Conservation (phyloP, 768 basidiomycete genomes). For the Suillus weaverae region DNA sequence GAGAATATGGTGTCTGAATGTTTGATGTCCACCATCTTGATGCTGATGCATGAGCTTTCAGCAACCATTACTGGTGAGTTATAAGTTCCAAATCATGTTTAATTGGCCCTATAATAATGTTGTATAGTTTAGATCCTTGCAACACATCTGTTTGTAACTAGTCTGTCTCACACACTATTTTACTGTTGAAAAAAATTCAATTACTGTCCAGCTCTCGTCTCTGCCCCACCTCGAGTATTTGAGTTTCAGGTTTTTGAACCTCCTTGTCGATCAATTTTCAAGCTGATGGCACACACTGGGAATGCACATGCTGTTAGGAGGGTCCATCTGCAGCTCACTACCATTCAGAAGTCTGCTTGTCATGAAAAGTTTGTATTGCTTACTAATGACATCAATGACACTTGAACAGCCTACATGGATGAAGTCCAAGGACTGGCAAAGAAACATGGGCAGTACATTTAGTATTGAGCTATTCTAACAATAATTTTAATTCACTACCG, state of each 20-base stretch:
- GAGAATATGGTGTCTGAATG: neutral
- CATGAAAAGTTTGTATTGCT: too few species aligned
- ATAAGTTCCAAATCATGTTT: neutral
- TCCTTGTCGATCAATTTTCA: too few species aligned
- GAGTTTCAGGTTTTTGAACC: too few species aligned
- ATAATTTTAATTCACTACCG: too few species aligned
- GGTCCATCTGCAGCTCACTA: too few species aligned
- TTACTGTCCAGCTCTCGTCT: neutral
- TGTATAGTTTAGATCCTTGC: constrained; percentile 1
- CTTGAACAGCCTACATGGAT: neutral
- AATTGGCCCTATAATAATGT: neutral
- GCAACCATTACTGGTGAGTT: neutral
- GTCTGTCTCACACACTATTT: too few species aligned
- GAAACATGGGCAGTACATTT: neutral
- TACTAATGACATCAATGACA: neutral
- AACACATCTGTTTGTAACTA: neutral
- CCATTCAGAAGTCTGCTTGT: too few species aligned
- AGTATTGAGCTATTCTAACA: neutral
- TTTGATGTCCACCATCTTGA: neutral
- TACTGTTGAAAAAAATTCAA: neutral
- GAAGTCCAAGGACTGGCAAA: neutral
- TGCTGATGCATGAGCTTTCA: neutral
- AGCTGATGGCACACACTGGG: too few species aligned
- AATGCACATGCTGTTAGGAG: too few species aligned
- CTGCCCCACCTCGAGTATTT: neutral